Conservation (phyloP, 371 early-diverging fungal genomes). For the Lichtheimia ramosa region DNA sequence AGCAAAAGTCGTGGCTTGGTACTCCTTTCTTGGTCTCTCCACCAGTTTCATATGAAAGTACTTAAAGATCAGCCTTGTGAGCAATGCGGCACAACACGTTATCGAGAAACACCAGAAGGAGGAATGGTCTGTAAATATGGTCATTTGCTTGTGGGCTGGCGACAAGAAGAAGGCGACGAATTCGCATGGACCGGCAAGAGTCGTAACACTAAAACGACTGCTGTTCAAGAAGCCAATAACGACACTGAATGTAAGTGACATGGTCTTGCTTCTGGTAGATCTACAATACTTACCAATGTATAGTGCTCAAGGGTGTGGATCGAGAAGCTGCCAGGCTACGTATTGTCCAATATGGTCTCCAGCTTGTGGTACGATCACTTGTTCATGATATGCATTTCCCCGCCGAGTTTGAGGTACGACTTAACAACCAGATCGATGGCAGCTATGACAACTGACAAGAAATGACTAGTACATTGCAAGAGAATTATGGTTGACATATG, state of each 20-base stretch:
- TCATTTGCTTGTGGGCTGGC: constrained; percentile 16
- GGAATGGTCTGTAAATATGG: constrained; percentile 20
- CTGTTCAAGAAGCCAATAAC: neutral
- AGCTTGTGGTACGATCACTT: neutral
- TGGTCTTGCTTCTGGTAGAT: neutral
- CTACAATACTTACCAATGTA: neutral
- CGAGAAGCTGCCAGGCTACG: constrained; percentile 1
- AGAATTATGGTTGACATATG: neutral
- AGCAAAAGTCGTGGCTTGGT: neutral
- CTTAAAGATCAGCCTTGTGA: constrained; percentile 10
- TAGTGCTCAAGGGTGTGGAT: constrained; percentile 3
- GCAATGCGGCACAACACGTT: constrained; percentile 15
- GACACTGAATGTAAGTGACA: neutral
- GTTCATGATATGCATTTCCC: constrained; percentile 1
- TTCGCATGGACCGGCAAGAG: neutral
- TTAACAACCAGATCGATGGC: neutral
- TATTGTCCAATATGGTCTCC: neutral
- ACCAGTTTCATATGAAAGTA: neutral
- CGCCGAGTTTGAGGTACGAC: neutral
- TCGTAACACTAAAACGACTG: neutral
- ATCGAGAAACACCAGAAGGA: constrained; percentile 11
- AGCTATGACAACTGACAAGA: too few relatives aligned
- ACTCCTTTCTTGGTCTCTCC: neutral
- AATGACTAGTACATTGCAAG: neutral
- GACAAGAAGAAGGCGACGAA: constrained; percentile 5